Percentiles rank a stretch among this genome's conserved stretches.
Evolutionary conservation across 257 asterid species (phyloP).

Genomic region (Fraxinus quadrangulata): DNA sequence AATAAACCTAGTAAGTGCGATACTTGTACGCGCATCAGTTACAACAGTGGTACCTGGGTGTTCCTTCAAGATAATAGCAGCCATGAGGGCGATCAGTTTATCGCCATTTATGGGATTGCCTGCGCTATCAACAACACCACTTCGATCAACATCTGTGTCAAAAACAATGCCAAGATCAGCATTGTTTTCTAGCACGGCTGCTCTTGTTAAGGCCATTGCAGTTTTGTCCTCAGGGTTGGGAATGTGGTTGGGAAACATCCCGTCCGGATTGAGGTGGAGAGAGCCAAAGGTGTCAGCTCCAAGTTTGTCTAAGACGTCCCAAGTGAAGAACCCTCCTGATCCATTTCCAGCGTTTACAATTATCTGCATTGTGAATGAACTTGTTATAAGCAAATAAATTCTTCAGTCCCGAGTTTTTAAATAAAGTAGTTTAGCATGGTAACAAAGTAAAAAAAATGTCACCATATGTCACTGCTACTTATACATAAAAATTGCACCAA

Average conservation of each 20-base stretch:
- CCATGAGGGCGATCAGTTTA: conserved; percentile 73
- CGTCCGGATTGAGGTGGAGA: conserved; percentile 84
- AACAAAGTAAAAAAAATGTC: background rate
- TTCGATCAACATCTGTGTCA: conserved; percentile 89
- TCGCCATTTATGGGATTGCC: conserved; percentile 92
- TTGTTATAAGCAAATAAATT: background rate
- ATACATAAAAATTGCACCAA: background rate
- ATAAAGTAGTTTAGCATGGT: background rate
- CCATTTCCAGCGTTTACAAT: conserved; percentile 96
- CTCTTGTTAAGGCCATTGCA: conserved; percentile 82
- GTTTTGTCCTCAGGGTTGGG: conserved; percentile 91
- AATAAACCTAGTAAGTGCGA: conserved; percentile 63
- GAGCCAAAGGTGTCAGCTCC: conserved; percentile 98
- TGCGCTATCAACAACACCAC: conserved; percentile 73
- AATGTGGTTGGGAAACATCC: conserved; percentile 95
- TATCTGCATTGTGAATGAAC: conserved; percentile 58
- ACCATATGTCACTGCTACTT: background rate
- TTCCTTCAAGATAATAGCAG: conserved; percentile 73
- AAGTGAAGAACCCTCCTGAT: conserved; percentile 95
- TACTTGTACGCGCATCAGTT: conserved; percentile 88
- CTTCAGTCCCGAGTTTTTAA: background rate
- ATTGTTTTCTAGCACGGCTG: conserved; percentile 63
- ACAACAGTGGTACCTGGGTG: conserved; percentile 75
- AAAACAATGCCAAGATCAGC: conserved; percentile 91
- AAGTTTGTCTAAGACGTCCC: conserved; percentile 82